Base-by-base conservation (phyloP, 164 flowering plant species). In the Akebia trifoliata region DNA sequence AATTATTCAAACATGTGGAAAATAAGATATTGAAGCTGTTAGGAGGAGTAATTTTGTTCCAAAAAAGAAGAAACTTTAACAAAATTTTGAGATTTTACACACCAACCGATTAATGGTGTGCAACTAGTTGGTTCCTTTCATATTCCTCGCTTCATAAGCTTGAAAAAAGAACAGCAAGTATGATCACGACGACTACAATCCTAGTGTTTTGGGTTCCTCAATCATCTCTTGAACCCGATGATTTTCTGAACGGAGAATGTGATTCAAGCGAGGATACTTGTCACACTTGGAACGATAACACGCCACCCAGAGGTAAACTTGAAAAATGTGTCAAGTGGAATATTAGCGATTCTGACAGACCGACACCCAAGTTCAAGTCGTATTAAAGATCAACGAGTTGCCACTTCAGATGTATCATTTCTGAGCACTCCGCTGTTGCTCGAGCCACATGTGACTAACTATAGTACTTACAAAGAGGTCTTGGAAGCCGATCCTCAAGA, bases 351-450 rank as follows among this genome's bases (percentile, higher is more conserved):
- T 63, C 25, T 90, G 55, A 83, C 80, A 40, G 90, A 97, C 7
- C 66, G 39, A 21, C 81, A 80, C 65, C 86, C 80, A 59, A 61
- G 32, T 40, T 44, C 62, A 0, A 54, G 43, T 49, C 47, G 11
- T 8, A 21, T 56, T 24, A 55, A 38, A 25, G 52, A 35, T 51
- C 72, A 63, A 52, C 74, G 54, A 18, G n/a, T 12, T 57, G 80
- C 29, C 50, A 50, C 39, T 56, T 92, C 3, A 76, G n/a, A 84
- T 77, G 75, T 77, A 25, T 77, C 90, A 1, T 93, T 90, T 68
- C 74, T 87, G 28, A 91, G 97, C 76, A 96, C 97, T 1, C 97
- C 97, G 2, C 97, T 96, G 14, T 79, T 93, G 64, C 68, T 87
- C 17, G 88, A 81, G 69, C 82, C 78, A 2, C 63, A 44, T 63